A percentile compares a stretch with the other conserved stretches of the same genome.
Conservation (phyloP, 2,329 filamentous ascomycete species). For the Phyllosticta paracitricarpa region DNA sequence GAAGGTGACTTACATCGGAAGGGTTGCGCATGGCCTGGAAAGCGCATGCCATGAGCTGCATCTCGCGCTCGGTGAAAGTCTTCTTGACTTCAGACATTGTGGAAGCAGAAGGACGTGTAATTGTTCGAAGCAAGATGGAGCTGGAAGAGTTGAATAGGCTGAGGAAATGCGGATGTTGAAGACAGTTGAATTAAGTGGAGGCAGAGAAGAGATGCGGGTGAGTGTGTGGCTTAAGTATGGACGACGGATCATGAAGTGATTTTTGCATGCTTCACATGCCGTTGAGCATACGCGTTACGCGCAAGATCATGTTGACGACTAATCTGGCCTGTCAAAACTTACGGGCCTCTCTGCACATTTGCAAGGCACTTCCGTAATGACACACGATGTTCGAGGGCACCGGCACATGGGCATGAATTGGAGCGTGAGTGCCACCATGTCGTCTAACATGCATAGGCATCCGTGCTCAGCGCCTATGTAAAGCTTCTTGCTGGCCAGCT, state of each 20-base stretch:
- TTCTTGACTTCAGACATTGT: not conserved
- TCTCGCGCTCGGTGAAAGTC: conserved; percentile 3
- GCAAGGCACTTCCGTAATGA: not conserved
- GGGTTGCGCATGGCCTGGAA: conserved; percentile 9
- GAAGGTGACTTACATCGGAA: not conserved
- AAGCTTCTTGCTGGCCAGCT: not conserved
- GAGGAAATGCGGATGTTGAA: not conserved
- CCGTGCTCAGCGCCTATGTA: not conserved
- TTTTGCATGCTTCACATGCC: not conserved
- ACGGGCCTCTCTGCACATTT: not conserved
- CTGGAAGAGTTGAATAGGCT: not conserved
- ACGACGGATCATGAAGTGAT: not conserved
- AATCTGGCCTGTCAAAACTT: not conserved
- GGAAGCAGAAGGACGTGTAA: not conserved
- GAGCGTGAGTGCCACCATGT: not conserved
- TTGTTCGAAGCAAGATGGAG: not conserved
- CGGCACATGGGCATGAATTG: not conserved
- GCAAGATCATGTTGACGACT: not conserved
- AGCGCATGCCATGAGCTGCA: conserved; percentile 11
- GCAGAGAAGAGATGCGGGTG: not conserved
- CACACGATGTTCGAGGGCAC: not conserved
- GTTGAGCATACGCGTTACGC: not conserved
- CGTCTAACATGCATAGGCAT: not conserved
- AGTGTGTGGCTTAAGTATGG: not conserved
- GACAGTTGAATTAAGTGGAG: not conserved